A percentile compares a stretch with the other conserved stretches of the same genome.
phyloP scores from a whole-genome alignment of 768 basidiomycete genomes.

The Boletellus ananiceps region DNA sequence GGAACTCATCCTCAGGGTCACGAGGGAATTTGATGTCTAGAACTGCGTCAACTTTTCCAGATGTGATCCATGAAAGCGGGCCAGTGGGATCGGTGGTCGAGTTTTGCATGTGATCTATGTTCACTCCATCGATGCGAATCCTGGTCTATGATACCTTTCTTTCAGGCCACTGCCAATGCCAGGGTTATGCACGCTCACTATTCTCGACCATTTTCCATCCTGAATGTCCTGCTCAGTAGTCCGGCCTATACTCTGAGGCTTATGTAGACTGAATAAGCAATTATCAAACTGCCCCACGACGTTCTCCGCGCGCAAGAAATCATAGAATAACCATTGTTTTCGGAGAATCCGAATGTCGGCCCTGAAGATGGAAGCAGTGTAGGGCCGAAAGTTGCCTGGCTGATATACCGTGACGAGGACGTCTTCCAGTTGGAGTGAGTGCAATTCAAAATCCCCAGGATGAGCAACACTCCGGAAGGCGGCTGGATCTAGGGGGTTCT shows the following conservation, averaged over 20 bases:
- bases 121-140: constrained; percentile 94
- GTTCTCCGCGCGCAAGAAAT: constrained; percentile 84
- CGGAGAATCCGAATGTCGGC: constrained; percentile 81
- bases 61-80: constrained; percentile 96
- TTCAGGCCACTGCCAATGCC: constrained; percentile 1
- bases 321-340: constrained; percentile 95
- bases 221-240: constrained; percentile 82
- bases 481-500: constrained; percentile 76
- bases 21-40: constrained; percentile 96
- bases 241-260: constrained; percentile 91
- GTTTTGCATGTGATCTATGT: constrained; percentile 90
- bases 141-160: constrained; percentile 57
- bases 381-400: constrained; percentile 87
- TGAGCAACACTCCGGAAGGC: constrained; percentile 68
- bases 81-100: constrained; percentile 71
- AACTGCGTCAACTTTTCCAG: constrained; percentile 94
- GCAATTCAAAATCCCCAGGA: constrained; percentile 88
- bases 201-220: constrained; percentile 80
- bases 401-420: constrained; percentile 93
- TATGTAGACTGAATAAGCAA: constrained; percentile 93
- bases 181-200: constrained; percentile 51
- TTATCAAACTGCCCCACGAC: constrained; percentile 98
- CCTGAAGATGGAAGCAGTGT: constrained; percentile 88
- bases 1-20: constrained; percentile 63
- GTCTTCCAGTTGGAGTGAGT: constrained; percentile 87